Conservation (phyloP, 495 filamentous ascomycete species). For the Cercophora newfieldiana region DNA sequence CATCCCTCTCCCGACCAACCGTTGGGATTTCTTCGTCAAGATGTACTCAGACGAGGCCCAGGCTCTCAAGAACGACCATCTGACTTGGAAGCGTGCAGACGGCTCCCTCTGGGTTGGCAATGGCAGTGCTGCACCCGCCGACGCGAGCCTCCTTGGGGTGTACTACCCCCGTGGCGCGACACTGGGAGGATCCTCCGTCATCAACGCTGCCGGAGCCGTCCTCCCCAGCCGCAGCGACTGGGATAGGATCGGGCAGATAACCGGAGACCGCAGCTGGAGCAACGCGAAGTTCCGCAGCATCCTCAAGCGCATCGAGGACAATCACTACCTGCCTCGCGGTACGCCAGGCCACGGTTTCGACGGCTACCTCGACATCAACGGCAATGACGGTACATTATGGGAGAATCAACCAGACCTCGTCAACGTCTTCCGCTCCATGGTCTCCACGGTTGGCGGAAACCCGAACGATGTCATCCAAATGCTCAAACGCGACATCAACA, state of each 20-base stretch:
- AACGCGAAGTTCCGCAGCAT: slow-evolving; percentile 46
- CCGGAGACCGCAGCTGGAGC: slow-evolving; percentile 48
- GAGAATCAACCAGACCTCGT: slow-evolving; percentile 35
- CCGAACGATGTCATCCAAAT: slow-evolving; percentile 22
- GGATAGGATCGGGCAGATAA: slow-evolving; percentile 46
- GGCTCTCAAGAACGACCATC: slow-evolving; percentile 36
- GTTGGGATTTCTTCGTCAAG: slow-evolving; percentile 44
- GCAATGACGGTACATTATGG: slow-evolving; percentile 41
- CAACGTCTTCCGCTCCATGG: slow-evolving; percentile 37
- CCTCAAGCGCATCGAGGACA: slow-evolving; percentile 52
- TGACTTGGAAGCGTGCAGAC: slow-evolving; percentile 34
- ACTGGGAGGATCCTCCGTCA: slow-evolving; percentile 48
- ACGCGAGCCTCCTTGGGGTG: slow-evolving; percentile 43
- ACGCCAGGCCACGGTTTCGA: slow-evolving; percentile 54
- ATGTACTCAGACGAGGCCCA: slow-evolving; percentile 38
- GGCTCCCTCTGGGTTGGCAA: slow-evolving; percentile 36
- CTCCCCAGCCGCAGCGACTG: slow-evolving; percentile 46
- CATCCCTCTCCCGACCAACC: slow-evolving; percentile 28
- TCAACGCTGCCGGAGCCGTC: slow-evolving; percentile 45
- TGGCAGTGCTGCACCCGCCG: slow-evolving; percentile 35
- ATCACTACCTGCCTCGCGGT: slow-evolving; percentile 48
- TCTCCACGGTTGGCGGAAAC: slow-evolving; percentile 22
- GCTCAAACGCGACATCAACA: slow-evolving; percentile 51
- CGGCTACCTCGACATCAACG: slow-evolving; percentile 52
- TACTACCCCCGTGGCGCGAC: slow-evolving; percentile 51